A percentile compares a stretch with the other conserved stretches of the same genome.
These are phyloP conservation scores for Chrysanthemum seticuspe DNA, from an alignment of 129 eudicot species.

Conservation along the genomic window DNA sequence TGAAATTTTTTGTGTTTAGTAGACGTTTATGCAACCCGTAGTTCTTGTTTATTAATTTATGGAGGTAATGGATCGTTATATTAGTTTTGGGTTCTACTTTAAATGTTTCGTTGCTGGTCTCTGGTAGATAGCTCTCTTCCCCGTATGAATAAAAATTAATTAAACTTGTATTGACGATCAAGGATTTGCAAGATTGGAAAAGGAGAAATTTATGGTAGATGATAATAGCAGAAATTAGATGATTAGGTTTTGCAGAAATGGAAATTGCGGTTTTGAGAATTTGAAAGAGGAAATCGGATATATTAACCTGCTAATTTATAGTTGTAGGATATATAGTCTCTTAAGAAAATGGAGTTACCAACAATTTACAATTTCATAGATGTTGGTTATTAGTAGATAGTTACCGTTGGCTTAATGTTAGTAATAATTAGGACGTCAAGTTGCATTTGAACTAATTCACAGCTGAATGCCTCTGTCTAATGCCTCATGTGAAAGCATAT, in stretches of 20 bases:
- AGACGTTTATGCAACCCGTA: too few relatives aligned
- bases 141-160: too few relatives aligned
- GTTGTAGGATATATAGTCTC: too few relatives aligned
- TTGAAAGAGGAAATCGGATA: neutral
- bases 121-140: too few relatives aligned
- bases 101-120: neutral
- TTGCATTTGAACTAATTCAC: too few relatives aligned
- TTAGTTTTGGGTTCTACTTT: neutral
- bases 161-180: too few relatives aligned
- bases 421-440: too few relatives aligned
- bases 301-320: neutral
- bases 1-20: neutral
- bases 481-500: neutral
- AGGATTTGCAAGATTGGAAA: too few relatives aligned
- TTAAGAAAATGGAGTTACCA: too few relatives aligned
- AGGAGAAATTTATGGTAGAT: neutral
- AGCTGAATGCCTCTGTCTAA: neutral
- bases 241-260: constrained; percentile 1
- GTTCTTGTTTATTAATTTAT: neutral
- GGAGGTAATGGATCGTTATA: neutral
- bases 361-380: too few relatives aligned
- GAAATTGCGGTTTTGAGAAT: constrained; percentile 17
- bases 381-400: too few relatives aligned
- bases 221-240: neutral
- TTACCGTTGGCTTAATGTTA: too few relatives aligned